Evolutionary conservation across 345 rosid genomes (phyloP), one percentile per base, ranked within the genome.

Genomic region (Erodium maritimum): DNA sequence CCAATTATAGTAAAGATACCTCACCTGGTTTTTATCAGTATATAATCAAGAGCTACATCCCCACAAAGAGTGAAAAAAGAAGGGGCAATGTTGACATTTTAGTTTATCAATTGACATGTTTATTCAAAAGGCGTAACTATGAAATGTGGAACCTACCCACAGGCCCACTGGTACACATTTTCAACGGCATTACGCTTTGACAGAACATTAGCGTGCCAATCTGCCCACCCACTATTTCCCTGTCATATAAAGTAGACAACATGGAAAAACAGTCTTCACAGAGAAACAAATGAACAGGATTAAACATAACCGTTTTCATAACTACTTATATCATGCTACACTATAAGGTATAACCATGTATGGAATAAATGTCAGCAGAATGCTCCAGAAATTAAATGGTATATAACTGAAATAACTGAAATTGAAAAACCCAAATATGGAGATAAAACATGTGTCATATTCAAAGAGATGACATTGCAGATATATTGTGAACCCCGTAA

Each of bases 131-230:
- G 34, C 8, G 12, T 14, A 42, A 42, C 48, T 42, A 42, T 42
- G 48, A 42, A 63, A 45, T n/a, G 24, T 52, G 54, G 55, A 66
- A 76, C 89, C 59, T 73, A 90, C 97, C 97, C 95, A 57, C 97
- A 90, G 23, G 84, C 80, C 97, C 97, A 90, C 61, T 86, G 84
- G 68, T 77, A 82, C 20, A 84, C 84, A 69, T 90, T 90, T 77
- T 90, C 97, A 73, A 83, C 71, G 4, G 84, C 74, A 70, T 90
- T 90, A 57, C 97, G 88, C 67, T 84, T 80, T 52, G 85, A 77
- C 56, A 90, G 73, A 46, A 82, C 78, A 80, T 78, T 80, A 45
- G 78, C 63, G 52, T 82, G 88, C 97, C 95, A 86, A 34, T 84
- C 88, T 69, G 58, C 68, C 97, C 97, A 90, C 37, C 72, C 77